A percentile compares a stretch with the other conserved stretches of the same genome.
Conservation (phyloP, 805 yeast species). For the Brettanomyces sp. region DNA sequence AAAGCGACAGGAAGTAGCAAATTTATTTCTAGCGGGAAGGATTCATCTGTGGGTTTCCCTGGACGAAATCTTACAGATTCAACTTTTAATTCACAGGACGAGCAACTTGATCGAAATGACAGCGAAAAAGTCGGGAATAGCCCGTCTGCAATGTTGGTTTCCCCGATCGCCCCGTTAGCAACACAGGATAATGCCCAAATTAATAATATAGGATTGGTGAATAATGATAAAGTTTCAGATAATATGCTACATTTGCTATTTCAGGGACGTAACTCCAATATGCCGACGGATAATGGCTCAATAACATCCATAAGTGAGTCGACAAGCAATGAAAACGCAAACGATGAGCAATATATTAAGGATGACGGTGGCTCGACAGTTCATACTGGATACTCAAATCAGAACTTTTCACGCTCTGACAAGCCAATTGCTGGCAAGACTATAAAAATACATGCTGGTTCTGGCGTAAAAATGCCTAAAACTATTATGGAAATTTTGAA, state of each 20-base stretch:
- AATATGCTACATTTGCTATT: conserved; percentile 44
- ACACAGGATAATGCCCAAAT: too few relatives aligned
- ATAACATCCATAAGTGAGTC: conserved; percentile 4
- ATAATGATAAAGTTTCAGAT: conserved; percentile 25
- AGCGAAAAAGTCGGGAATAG: too few relatives aligned
- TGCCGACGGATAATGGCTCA: conserved; percentile 1
- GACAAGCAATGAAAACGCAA: not conserved
- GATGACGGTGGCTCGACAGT: conserved; percentile 3
- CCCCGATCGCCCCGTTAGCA: too few relatives aligned
- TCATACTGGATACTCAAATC: conserved; percentile 9
- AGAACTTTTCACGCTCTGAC: conserved; percentile 6
- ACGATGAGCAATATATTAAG: not conserved
- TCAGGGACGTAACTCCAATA: conserved; percentile 31
- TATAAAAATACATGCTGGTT: conserved; percentile 24
- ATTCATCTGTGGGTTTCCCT: too few relatives aligned
- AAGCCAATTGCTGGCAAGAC: conserved; percentile 20
- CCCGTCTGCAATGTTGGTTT: too few relatives aligned
- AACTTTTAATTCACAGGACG: too few relatives aligned
- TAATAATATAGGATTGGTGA: not conserved
- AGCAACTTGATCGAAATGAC: too few relatives aligned
- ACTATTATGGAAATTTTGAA: conserved; percentile 42
- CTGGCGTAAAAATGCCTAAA: conserved; percentile 38
- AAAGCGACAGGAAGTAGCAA: too few relatives aligned
- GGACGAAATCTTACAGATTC: too few relatives aligned
- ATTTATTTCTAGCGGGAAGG: too few relatives aligned